Percentiles rank a stretch among this genome's conserved stretches.
Conservation (phyloP, 1,284 basidiomycete species). For the Rhodofomes roseus region DNA sequence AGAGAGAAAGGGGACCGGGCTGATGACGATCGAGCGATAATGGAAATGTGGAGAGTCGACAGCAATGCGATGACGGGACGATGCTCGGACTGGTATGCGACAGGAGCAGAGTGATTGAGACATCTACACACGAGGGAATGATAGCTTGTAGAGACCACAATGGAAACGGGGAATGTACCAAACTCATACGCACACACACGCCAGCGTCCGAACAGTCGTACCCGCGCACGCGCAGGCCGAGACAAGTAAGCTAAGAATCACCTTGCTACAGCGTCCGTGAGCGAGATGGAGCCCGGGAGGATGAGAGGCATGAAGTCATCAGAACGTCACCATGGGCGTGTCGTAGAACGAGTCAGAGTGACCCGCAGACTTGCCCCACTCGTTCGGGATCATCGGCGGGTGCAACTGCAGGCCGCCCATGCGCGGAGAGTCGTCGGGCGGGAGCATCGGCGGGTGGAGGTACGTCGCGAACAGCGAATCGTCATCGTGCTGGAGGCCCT, state of each 20-base stretch:
- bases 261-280: slow-evolving; percentile 4
- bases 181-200: slow-evolving; percentile 1
- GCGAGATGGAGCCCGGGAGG: slow-evolving; percentile 4
- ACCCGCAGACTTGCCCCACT: slow-evolving; percentile 26
- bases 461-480: slow-evolving; percentile 52
- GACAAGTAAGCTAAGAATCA: neutral
- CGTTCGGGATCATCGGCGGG: slow-evolving; percentile 36
- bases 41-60: slow-evolving; percentile 7
- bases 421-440: slow-evolving; percentile 35
- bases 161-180: slow-evolving; percentile 1
- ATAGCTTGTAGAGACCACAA: slow-evolving; percentile 9
- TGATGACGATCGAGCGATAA: neutral
- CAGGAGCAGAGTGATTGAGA: neutral
- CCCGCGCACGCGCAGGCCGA: slow-evolving; percentile 7
- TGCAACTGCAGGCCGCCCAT: slow-evolving; percentile 34
- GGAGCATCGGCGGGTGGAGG: slow-evolving; percentile 55
- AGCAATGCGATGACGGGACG: slow-evolving; percentile 16
- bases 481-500: slow-evolving; percentile 33
- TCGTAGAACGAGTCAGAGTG: slow-evolving; percentile 24
- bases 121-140: slow-evolving; percentile 18
- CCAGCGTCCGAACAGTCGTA: slow-evolving; percentile 12
- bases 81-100: slow-evolving; percentile 12
- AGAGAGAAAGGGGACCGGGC: slow-evolving; percentile 6
- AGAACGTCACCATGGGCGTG: slow-evolving; percentile 27
- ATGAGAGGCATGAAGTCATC: slow-evolving; percentile 12